These are phyloP conservation scores for Thielaviopsis musarum DNA, from an alignment of 2,329 filamentous ascomycete genomes.

Conservation along the genomic window DNA sequence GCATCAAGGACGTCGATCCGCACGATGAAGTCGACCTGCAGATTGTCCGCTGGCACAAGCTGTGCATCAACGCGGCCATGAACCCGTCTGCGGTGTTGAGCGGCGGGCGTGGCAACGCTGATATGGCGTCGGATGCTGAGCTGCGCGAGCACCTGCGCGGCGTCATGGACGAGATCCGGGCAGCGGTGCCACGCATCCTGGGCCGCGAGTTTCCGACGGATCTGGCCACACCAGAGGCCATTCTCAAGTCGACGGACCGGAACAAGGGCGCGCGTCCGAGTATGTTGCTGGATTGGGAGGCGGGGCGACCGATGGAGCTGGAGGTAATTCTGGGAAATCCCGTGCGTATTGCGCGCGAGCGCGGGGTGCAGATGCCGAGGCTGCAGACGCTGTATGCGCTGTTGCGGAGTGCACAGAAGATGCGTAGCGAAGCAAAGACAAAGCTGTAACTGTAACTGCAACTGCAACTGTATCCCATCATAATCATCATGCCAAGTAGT, in stretches of 20 bases:
- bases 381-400: constrained; percentile 52
- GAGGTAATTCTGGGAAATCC: constrained; percentile 60
- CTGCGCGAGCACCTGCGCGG: constrained; percentile 43
- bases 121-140: constrained; percentile 48
- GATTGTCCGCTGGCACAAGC: constrained; percentile 58
- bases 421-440: constrained; percentile 22
- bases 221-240: constrained; percentile 45
- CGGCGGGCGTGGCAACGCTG: constrained; percentile 45
- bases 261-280: constrained; percentile 48
- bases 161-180: constrained; percentile 54
- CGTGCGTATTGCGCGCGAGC: constrained; percentile 43
- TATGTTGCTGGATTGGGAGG: constrained; percentile 57
- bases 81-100: constrained; percentile 55
- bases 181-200: constrained; percentile 44
- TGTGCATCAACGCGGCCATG: constrained; percentile 60
- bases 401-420: constrained; percentile 42
- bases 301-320: constrained; percentile 47
- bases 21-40: constrained; percentile 51
- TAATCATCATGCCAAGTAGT: background rate
- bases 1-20: constrained; percentile 46
- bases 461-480: background rate
- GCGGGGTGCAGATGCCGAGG: constrained; percentile 47
- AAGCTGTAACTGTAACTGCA: constrained; percentile 1
- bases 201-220: constrained; percentile 40
- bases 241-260: constrained; percentile 43